phyloP scores from a whole-genome alignment of 768 basidiomycete genomes.

The Porphyrellus cyaneotinctus region DNA sequence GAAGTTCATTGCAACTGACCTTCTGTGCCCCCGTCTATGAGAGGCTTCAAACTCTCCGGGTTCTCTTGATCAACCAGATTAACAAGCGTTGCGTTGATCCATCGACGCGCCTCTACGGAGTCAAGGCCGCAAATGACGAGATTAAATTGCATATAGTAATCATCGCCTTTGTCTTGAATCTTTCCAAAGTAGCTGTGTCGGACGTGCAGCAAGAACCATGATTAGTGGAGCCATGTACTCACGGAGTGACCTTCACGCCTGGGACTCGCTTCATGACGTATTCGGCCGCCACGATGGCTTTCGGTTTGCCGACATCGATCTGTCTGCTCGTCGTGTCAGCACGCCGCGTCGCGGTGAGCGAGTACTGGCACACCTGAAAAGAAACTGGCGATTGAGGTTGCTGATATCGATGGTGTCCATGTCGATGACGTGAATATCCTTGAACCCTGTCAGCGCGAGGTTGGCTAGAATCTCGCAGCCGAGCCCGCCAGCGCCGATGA shows the following conservation, averaged over 20 bases:
- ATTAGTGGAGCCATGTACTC: conserved; percentile 31
- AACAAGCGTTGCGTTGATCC: conserved; percentile 98
- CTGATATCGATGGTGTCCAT: conserved; percentile 99
- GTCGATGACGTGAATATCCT: conserved; percentile 98
- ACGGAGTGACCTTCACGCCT: conserved; percentile 97
- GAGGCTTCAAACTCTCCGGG: conserved; percentile 89
- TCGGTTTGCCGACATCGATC: conserved; percentile 90
- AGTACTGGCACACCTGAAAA: conserved; percentile 69
- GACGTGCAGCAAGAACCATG: conserved; percentile 7
- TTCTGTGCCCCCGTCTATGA: conserved; percentile 99
- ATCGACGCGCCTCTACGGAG: conserved; percentile 93
- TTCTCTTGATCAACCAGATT: conserved; percentile 91
- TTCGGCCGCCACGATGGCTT: conserved; percentile 91
- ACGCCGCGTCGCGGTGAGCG: neutral
- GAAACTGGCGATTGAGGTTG: conserved; percentile 96
- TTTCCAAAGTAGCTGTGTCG: conserved; percentile 82
- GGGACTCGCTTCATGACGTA: conserved; percentile 96
- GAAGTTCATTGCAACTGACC: conserved; percentile 42
- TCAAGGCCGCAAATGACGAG: conserved; percentile 96
- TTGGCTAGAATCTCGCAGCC: conserved; percentile 98
- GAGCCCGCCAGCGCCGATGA: conserved; percentile 96
- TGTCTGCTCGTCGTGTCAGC: conserved; percentile 40
- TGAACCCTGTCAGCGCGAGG: conserved; percentile 93
- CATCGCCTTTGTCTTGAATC: conserved; percentile 95
- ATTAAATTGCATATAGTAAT: conserved; percentile 96